Conservation (phyloP, 2,329 filamentous ascomycete genomes). For the Aspergillus ochraceoroseus region DNA sequence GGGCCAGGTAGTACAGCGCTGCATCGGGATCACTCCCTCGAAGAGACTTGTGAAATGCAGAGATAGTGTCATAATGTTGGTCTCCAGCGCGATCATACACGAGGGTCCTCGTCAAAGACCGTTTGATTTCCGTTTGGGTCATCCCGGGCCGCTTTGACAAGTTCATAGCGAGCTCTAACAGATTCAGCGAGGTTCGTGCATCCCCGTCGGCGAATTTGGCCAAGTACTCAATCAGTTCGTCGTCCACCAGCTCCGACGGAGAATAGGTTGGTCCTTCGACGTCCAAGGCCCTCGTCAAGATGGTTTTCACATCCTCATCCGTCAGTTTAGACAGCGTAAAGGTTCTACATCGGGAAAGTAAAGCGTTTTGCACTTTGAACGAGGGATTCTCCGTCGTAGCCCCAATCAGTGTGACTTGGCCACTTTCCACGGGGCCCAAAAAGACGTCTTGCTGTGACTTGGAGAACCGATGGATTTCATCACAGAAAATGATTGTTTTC, state of each 20-base stretch:
- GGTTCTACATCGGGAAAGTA: constrained; percentile 83
- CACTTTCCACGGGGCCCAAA: constrained; percentile 82
- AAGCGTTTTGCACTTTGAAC: constrained; percentile 83
- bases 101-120: constrained; percentile 79
- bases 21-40: constrained; percentile 83
- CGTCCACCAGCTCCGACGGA: constrained; percentile 60
- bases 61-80: constrained; percentile 96
- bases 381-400: constrained; percentile 96
- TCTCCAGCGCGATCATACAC: constrained; percentile 94
- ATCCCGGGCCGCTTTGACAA: constrained; percentile 61
- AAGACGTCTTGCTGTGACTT: constrained; percentile 96
- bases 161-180: constrained; percentile 82
- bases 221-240: constrained; percentile 73
- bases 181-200: constrained; percentile 84
- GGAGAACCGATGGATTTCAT: constrained; percentile 89
- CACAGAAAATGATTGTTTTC: constrained; percentile 94
- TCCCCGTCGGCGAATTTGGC: constrained; percentile 87
- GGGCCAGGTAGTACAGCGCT: constrained; percentile 85
- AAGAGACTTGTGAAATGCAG: constrained; percentile 92
- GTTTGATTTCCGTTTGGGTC: constrained; percentile 72
- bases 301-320: constrained; percentile 65
- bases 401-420: constrained; percentile 84
- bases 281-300: constrained; percentile 69
- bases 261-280: constrained; percentile 53
- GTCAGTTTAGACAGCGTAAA: constrained; percentile 77